Conservation (phyloP, 1,139 yeast species). For the Meyerozyma carpophila region DNA sequence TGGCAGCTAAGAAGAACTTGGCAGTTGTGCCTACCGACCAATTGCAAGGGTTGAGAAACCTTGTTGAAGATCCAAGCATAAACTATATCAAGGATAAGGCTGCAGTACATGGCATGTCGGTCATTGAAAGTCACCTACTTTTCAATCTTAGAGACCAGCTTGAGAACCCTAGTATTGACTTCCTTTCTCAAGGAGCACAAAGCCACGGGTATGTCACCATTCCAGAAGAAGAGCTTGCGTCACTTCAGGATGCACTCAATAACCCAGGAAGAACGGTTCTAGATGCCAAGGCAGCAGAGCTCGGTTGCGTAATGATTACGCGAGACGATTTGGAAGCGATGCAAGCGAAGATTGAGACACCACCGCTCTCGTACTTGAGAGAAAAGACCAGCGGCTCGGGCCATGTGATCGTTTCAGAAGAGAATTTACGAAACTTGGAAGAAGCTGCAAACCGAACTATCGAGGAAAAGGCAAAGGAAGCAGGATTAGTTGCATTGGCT, state of each 20-base stretch:
- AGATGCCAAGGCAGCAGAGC: neutral
- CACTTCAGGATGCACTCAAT: slow-evolving; percentile 1
- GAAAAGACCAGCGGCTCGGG: slow-evolving; percentile 2
- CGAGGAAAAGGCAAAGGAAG: slow-evolving; percentile 16
- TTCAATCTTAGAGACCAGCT: slow-evolving; percentile 10
- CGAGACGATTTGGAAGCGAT: neutral
- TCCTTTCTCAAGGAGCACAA: neutral
- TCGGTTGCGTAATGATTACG: neutral
- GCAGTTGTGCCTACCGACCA: slow-evolving; percentile 6
- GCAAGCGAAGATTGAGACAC: neutral
- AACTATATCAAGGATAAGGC: slow-evolving; percentile 18
- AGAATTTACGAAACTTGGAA: slow-evolving; percentile 8
- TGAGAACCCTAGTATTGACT: slow-evolving; percentile 2
- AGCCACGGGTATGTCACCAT: slow-evolving; percentile 2
- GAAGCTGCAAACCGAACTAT: slow-evolving; percentile 5
- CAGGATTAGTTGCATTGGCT: slow-evolving; percentile 23
- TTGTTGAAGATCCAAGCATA: slow-evolving; percentile 15
- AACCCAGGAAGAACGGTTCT: neutral
- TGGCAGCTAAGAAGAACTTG: slow-evolving; percentile 4
- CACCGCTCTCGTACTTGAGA: slow-evolving; percentile 1
- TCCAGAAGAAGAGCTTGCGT: slow-evolving; percentile 1
- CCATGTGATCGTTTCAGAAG: neutral
- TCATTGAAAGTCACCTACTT: slow-evolving; percentile 13
- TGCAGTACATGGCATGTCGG: slow-evolving; percentile 16
- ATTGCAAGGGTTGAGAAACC: slow-evolving; percentile 1